Percentiles rank a stretch among this genome's conserved stretches.
These are phyloP conservation scores for Telfairia occidentalis DNA, from an alignment of 331 rosid genomes.

Conservation along the genomic window DNA sequence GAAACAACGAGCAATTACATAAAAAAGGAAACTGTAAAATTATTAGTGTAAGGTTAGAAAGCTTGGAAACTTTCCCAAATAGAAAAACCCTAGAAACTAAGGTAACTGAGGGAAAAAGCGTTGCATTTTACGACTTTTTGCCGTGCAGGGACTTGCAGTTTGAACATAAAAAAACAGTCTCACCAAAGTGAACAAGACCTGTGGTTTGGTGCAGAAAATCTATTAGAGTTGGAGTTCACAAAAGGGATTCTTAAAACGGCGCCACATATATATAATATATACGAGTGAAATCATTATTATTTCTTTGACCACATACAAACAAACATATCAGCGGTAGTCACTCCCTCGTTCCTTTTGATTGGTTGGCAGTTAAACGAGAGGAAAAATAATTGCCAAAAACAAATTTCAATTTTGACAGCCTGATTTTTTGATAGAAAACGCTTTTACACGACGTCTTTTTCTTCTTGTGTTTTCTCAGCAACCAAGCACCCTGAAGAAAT, in stretches of 20 bases:
- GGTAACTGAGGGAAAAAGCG: not conserved
- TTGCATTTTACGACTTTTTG: slow-evolving; percentile 10
- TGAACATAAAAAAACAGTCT: slow-evolving; percentile 15
- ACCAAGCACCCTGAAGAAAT: not conserved
- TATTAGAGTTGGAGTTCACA: slow-evolving; percentile 2
- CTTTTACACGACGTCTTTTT: not conserved
- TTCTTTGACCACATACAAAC: not conserved
- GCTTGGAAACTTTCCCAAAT: slow-evolving; percentile 29
- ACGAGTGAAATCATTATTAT: not conserved
- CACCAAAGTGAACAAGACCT: not conserved
- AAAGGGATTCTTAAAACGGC: not conserved
- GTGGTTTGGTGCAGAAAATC: slow-evolving; percentile 1
- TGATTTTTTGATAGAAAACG: not conserved
- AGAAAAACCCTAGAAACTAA: slow-evolving; percentile 8
- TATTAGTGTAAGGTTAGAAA: not conserved
- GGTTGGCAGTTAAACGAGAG: too few species aligned
- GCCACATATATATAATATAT: too few species aligned
- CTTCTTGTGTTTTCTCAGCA: not conserved
- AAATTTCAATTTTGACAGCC: not conserved
- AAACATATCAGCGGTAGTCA: not conserved
- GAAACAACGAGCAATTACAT: not conserved
- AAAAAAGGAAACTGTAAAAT: too few species aligned
- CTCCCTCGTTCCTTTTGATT: not conserved
- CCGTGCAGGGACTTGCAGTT: slow-evolving; percentile 2
- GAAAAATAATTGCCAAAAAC: not conserved